A percentile compares a stretch with the other conserved stretches of the same genome.
phyloP scores from a whole-genome alignment of 345 rosid genomes.

The Euclidium syriacum region DNA sequence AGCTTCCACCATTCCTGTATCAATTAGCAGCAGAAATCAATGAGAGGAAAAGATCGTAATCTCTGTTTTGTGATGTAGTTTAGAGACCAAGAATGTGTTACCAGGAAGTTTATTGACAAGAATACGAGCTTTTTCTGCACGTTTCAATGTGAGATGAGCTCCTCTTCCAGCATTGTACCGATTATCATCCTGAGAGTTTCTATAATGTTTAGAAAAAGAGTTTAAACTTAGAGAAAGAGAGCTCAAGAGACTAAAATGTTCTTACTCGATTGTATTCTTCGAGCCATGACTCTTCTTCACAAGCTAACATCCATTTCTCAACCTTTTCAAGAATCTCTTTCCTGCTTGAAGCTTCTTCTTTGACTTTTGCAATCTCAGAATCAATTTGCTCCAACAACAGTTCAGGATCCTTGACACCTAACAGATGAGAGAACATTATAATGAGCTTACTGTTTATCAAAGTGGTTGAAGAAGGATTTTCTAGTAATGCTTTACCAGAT shows the following conservation, averaged over 20 bases:
- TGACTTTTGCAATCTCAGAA: conserved; percentile 54
- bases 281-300: conserved; percentile 78
- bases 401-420: conserved; percentile 50
- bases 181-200: conserved; percentile 52
- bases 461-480: background rate
- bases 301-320: conserved; percentile 68
- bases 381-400: conserved; percentile 51
- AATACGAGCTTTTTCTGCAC: conserved; percentile 71
- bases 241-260: background rate
- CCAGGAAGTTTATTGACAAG: conserved; percentile 70
- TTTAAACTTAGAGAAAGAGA: conserved; percentile 2
- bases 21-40: conserved; percentile 13
- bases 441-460: background rate
- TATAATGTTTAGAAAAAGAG: conserved; percentile 7
- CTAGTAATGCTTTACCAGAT: conserved; percentile 36
- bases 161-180: conserved; percentile 79
- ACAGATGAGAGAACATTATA: background rate
- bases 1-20: conserved; percentile 57
- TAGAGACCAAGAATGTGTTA: conserved; percentile 22
- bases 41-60: background rate
- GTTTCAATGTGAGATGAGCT: conserved; percentile 60
- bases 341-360: conserved; percentile 59
- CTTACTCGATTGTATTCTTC: conserved; percentile 70
- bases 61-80: background rate
- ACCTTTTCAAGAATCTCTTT: conserved; percentile 68